These are phyloP conservation scores for Puccinia sorghi DNA, from an alignment of 1,284 basidiomycete species.

Conservation along the genomic window DNA sequence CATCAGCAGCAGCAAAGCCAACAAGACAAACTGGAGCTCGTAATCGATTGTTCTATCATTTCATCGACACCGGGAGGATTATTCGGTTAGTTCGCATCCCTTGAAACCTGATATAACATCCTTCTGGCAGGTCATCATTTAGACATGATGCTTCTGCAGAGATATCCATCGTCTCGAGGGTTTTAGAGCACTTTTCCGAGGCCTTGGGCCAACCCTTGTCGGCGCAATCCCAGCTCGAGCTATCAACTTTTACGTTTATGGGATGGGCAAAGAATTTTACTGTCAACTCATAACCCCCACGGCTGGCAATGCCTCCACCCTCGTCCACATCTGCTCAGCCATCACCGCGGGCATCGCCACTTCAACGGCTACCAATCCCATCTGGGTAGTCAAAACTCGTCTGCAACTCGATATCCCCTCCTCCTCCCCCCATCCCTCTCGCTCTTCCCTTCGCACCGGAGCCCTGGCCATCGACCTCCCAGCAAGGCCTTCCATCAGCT, in stretches of 20 bases:
- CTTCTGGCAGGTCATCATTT: not conserved
- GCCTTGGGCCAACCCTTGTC: slow-evolving; percentile 88
- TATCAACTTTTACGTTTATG: slow-evolving; percentile 98
- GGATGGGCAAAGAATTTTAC: slow-evolving; percentile 79
- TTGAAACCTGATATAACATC: not conserved
- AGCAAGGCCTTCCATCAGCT: slow-evolving; percentile 7
- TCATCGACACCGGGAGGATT: slow-evolving; percentile 90
- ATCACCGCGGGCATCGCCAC: slow-evolving; percentile 74
- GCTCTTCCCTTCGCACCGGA: not conserved
- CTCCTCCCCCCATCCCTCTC: slow-evolving; percentile 3
- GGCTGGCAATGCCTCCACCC: slow-evolving; percentile 64
- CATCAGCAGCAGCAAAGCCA: not conserved
- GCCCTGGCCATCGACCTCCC: slow-evolving; percentile 4
- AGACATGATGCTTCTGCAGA: slow-evolving; percentile 60
- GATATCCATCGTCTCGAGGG: slow-evolving; percentile 90
- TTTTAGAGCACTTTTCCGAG: slow-evolving; percentile 85
- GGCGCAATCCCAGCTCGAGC: slow-evolving; percentile 84
- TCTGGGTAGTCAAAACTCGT: slow-evolving; percentile 98
- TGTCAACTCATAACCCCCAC: slow-evolving; percentile 82
- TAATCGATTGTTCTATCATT: slow-evolving; percentile 75
- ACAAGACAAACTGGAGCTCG: not conserved
- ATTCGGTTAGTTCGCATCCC: slow-evolving; percentile 66
- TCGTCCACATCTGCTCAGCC: slow-evolving; percentile 82
- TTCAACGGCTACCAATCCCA: slow-evolving; percentile 88
- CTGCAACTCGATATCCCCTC: slow-evolving; percentile 67